phyloP scores from a whole-genome alignment of 805 yeast genomes.

The Wickerhamomyces chambardii region DNA sequence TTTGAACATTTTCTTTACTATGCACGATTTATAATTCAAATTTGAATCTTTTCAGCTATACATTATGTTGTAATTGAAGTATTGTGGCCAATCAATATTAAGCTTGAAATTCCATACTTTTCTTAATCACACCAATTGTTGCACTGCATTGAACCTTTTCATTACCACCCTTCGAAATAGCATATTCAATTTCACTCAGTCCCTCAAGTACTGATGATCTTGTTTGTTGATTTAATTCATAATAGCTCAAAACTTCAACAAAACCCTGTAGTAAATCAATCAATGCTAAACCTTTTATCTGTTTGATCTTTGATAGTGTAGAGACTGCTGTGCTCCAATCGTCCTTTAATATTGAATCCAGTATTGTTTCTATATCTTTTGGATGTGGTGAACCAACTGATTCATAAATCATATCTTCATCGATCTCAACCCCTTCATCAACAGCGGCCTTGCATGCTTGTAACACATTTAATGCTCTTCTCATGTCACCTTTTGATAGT shows the following conservation, averaged over 20 bases:
- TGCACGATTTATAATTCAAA: too few species aligned
- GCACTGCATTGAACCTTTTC: conserved; percentile 89
- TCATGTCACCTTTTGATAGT: conserved; percentile 92
- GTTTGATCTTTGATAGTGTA: conserved; percentile 59
- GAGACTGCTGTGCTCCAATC: conserved; percentile 78
- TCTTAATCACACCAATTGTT: conserved; percentile 76
- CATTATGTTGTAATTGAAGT: too few species aligned
- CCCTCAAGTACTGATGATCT: conserved; percentile 60
- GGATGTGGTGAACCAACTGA: conserved; percentile 97
- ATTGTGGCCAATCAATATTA: not conserved
- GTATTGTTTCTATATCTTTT: conserved; percentile 62
- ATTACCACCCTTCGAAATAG: conserved; percentile 86
- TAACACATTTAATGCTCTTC: conserved; percentile 85
- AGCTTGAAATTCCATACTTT: conserved; percentile 25
- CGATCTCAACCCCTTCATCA: conserved; percentile 46
- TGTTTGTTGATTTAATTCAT: conserved; percentile 54
- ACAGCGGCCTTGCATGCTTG: conserved; percentile 89
- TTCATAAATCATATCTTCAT: conserved; percentile 74
- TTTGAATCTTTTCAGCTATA: too few species aligned
- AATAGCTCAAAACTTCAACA: conserved; percentile 57
- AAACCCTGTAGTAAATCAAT: conserved; percentile 78
- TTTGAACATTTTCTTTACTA: too few species aligned
- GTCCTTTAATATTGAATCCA: conserved; percentile 73
- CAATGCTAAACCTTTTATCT: conserved; percentile 77
- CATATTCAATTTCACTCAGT: conserved; percentile 82